Evolutionary conservation across 1,284 basidiomycete genomes (phyloP).

Genomic region (Marasmius tenuissimus): DNA sequence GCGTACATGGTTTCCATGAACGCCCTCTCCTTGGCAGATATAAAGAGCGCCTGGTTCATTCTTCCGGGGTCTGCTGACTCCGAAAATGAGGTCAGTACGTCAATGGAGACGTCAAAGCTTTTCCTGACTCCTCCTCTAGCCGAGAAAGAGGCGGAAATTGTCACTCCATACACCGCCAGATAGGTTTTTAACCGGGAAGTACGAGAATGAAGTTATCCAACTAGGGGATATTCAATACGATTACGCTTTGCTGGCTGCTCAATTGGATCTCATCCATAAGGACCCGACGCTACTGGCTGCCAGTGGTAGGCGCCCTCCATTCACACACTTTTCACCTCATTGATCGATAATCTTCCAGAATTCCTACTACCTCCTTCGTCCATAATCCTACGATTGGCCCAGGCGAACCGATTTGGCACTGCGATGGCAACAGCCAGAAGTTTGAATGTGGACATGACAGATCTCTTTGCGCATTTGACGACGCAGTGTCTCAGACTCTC

Average conservation of each 20-base stretch:
- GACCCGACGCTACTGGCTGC: conserved; percentile 39
- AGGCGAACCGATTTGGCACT: conserved; percentile 76
- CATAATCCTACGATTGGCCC: conserved; percentile 80
- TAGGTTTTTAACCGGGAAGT: conserved; percentile 58
- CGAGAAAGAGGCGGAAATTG: conserved; percentile 71
- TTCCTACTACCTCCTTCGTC: conserved; percentile 67
- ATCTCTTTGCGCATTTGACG: conserved; percentile 80
- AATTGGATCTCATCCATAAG: conserved; percentile 69
- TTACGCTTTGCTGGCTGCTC: conserved; percentile 78
- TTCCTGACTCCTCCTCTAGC: conserved; percentile 28
- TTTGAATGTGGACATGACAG: conserved; percentile 84
- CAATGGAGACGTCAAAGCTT: conserved; percentile 19
- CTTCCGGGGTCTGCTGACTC: conserved; percentile 50
- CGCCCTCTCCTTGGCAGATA: conserved; percentile 81
- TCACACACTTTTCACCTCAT: conserved; percentile 16
- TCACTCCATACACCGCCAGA: conserved; percentile 79
- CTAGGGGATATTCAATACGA: conserved; percentile 85
- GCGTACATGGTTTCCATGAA: conserved; percentile 89
- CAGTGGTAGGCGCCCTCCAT: conserved; percentile 30
- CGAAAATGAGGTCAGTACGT: conserved; percentile 36
- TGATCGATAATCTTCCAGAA: conserved; percentile 38
- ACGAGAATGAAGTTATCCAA: conserved; percentile 77
- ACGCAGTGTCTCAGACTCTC: conserved; percentile 78
- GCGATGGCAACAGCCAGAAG: conserved; percentile 80
- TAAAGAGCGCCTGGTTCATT: conserved; percentile 84